phyloP scores from a whole-genome alignment of 2,329 filamentous ascomycete genomes.

The Alternaria panax region DNA sequence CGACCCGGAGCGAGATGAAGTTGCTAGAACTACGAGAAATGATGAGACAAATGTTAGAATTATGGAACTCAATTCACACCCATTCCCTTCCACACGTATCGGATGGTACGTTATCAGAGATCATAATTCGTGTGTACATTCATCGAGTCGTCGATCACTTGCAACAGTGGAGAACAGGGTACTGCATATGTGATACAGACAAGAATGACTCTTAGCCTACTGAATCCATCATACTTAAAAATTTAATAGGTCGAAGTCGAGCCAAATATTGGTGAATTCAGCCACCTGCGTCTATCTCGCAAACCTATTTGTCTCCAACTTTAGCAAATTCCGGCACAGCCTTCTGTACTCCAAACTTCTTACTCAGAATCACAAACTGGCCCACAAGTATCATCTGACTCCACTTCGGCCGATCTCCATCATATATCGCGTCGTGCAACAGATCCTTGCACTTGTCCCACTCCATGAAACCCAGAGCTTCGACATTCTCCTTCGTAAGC shows the following conservation, averaged over 20 bases:
- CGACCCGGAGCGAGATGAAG: neutral
- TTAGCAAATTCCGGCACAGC: slow-evolving; percentile 10
- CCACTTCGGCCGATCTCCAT: slow-evolving; percentile 20
- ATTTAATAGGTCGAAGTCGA: neutral
- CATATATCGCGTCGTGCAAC: slow-evolving; percentile 19
- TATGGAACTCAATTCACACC: neutral
- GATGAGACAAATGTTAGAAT: neutral
- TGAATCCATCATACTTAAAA: neutral
- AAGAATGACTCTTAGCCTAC: neutral
- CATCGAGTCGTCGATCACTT: neutral
- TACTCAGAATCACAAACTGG: slow-evolving; percentile 24
- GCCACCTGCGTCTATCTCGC: neutral
- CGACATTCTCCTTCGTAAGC: slow-evolving; percentile 39
- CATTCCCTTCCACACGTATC: neutral
- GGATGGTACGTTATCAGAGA: neutral
- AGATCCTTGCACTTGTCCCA: slow-evolving; percentile 22
- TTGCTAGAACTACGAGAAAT: neutral
- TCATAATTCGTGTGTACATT: neutral
- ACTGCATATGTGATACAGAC: neutral
- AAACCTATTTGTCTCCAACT: neutral
- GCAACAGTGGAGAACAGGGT: neutral
- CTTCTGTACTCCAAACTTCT: slow-evolving; percentile 20
- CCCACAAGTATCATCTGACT: slow-evolving; percentile 28
- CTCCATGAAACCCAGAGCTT: slow-evolving; percentile 33
- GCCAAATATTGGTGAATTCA: neutral